These are phyloP conservation scores for Lojkania enalia DNA, from an alignment of 2,329 filamentous ascomycete species.

Conservation along the genomic window DNA sequence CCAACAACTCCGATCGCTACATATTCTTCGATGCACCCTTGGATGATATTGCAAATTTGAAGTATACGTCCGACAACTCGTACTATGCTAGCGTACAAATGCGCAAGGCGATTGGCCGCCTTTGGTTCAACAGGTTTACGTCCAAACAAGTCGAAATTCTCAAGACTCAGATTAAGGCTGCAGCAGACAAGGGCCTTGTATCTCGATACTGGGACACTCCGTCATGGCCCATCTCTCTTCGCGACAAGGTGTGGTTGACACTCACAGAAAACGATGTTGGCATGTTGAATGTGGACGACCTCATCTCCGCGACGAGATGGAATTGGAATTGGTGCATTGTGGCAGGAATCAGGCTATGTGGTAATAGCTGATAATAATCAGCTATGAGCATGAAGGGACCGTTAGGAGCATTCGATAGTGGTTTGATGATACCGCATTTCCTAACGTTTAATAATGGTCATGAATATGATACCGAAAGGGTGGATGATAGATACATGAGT, in stretches of 20 bases:
- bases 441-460: too few species aligned
- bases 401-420: background rate
- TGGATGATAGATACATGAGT: too few species aligned
- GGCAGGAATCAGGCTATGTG: conserved; percentile 28
- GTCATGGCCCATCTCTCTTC: conserved; percentile 26
- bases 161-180: conserved; percentile 25
- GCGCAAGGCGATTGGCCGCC: conserved; percentile 22
- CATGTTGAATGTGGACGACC: conserved; percentile 30
- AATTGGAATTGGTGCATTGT: conserved; percentile 34
- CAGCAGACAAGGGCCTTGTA: conserved; percentile 22
- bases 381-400: too few species aligned
- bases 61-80: conserved; percentile 30
- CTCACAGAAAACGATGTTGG: conserved; percentile 22
- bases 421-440: background rate
- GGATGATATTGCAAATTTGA: conserved; percentile 33
- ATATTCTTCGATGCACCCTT: conserved; percentile 70
- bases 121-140: conserved; percentile 18
- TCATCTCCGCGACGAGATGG: conserved; percentile 24
- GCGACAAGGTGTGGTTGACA: conserved; percentile 25
- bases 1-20: conserved; percentile 61
- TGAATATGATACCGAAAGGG: too few species aligned
- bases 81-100: conserved; percentile 31
- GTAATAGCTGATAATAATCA: conserved; percentile 25
- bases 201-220: conserved; percentile 33
- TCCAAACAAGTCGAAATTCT: conserved; percentile 19